phyloP scores from a whole-genome alignment of 2,329 filamentous ascomycete species.

The Onygenales sp. region DNA sequence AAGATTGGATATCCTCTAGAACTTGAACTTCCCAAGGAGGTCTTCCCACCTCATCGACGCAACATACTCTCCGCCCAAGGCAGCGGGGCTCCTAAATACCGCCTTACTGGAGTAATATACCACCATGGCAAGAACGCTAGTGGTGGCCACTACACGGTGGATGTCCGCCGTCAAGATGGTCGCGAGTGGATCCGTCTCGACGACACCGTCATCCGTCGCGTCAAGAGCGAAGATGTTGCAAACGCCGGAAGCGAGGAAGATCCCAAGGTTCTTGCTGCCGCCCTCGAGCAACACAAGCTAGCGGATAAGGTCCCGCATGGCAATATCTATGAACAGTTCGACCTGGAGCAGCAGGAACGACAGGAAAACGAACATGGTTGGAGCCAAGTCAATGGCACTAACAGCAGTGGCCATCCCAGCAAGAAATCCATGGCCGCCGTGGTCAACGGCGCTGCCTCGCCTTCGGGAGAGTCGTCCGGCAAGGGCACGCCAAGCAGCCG shows the following conservation, averaged over 20 bases:
- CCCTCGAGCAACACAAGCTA: conserved; percentile 51
- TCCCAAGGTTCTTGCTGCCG: conserved; percentile 56
- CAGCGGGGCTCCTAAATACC: conserved; percentile 69
- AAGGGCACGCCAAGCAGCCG: conserved; percentile 46
- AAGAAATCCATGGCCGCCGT: conserved; percentile 61
- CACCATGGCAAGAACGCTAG: conserved; percentile 96
- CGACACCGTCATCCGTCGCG: conserved; percentile 78
- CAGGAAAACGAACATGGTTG: conserved; percentile 56
- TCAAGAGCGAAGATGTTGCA: conserved; percentile 81
- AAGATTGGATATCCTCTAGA: conserved; percentile 92
- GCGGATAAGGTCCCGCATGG: conserved; percentile 36
- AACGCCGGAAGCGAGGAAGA: conserved; percentile 76
- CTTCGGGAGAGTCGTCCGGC: conserved; percentile 44
- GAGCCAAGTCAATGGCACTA: conserved; percentile 69
- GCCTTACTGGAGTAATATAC: conserved; percentile 82
- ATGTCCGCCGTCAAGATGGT: conserved; percentile 88
- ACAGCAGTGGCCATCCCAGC: conserved; percentile 34
- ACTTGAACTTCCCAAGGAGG: conserved; percentile 84
- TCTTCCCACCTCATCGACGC: conserved; percentile 67
- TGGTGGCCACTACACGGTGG: conserved; percentile 95
- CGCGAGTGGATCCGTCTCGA: conserved; percentile 93
- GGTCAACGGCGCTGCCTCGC: conserved; percentile 55
- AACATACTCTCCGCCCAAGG: conserved; percentile 56
- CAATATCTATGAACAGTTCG: conserved; percentile 66
- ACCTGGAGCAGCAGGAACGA: conserved; percentile 57